phyloP scores from a whole-genome alignment of 306 rosid species.

The Trifolium repens region DNA sequence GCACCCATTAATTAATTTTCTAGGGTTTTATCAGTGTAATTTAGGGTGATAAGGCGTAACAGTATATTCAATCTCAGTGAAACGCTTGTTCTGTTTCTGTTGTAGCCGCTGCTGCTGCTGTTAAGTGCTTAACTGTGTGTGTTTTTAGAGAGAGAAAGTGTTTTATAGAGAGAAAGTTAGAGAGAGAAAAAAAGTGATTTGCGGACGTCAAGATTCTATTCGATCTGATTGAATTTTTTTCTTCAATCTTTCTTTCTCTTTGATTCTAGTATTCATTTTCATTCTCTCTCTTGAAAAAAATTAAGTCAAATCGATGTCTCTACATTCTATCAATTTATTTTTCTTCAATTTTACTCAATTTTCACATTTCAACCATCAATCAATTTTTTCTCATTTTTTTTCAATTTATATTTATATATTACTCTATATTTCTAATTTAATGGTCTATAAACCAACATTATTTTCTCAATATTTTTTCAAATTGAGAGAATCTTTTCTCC shows the following conservation, averaged over 20 bases:
- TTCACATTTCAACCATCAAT: too few relatives aligned
- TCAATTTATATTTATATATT: too few relatives aligned
- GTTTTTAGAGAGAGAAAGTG: slow-evolving; percentile 59
- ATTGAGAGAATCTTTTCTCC: too few relatives aligned
- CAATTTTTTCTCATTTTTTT: too few relatives aligned
- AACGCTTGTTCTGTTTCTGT: slow-evolving; percentile 41
- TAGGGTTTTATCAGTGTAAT: slow-evolving; percentile 61
- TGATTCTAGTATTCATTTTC: slow-evolving; percentile 34
- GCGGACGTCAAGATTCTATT: slow-evolving; percentile 98
- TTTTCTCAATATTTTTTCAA: too few relatives aligned
- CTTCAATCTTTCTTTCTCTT: slow-evolving; percentile 54
- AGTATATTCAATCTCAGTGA: slow-evolving; percentile 37
- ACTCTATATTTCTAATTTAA: too few relatives aligned
- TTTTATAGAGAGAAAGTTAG: slow-evolving; percentile 56
- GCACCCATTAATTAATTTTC: neutral
- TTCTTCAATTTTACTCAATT: too few relatives aligned
- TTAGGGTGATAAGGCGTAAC: neutral
- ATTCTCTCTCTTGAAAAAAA: slow-evolving; percentile 27
- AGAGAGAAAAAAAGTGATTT: slow-evolving; percentile 52
- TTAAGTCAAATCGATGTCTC: slow-evolving; percentile 69
- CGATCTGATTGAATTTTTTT: slow-evolving; percentile 81
- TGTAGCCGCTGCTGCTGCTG: slow-evolving; percentile 19
- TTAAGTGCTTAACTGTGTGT: slow-evolving; percentile 40
- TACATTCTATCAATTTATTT: too few relatives aligned
- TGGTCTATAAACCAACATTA: too few relatives aligned